A percentile compares a stretch with the other conserved stretches of the same genome.
Evolutionary conservation across 371 early-diverging fungal genomes (phyloP).

Genomic region (Funneliformis caledonium): DNA sequence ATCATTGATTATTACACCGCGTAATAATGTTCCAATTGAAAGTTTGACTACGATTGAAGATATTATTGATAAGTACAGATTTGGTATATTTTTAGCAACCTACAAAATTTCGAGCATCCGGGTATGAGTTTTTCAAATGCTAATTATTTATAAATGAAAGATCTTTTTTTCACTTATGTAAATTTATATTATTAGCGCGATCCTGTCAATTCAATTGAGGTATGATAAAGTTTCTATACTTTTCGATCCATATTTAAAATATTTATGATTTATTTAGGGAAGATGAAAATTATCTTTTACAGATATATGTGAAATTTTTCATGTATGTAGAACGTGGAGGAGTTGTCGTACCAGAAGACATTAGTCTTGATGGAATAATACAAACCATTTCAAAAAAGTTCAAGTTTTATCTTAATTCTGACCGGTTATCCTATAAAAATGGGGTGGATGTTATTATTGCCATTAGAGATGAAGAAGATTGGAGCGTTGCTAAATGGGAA

Average conservation of each 20-base stretch:
- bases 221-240: not conserved
- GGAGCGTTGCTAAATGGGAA: constrained; percentile 29
- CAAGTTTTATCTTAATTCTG: not conserved
- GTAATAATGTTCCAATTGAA: too few relatives aligned
- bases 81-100: not conserved
- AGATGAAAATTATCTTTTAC: not conserved
- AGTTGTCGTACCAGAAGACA: constrained; percentile 1
- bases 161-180: not conserved
- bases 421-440: constrained; percentile 19
- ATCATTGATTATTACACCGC: constrained; percentile 6
- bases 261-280: not conserved
- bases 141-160: too few relatives aligned
- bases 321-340: constrained; percentile 18
- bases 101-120: not conserved
- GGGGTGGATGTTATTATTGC: constrained; percentile 1
- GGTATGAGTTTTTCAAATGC: not conserved
- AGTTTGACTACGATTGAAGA: not conserved
- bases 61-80: not conserved
- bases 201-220: not conserved
- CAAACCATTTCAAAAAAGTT: not conserved
- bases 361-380: not conserved
- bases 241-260: not conserved
- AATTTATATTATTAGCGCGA: not conserved
- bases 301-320: constrained; percentile 13
- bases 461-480: constrained; percentile 32